phyloP scores from a whole-genome alignment of 257 asterid species.

The Nicotiana tomentosiformis region DNA sequence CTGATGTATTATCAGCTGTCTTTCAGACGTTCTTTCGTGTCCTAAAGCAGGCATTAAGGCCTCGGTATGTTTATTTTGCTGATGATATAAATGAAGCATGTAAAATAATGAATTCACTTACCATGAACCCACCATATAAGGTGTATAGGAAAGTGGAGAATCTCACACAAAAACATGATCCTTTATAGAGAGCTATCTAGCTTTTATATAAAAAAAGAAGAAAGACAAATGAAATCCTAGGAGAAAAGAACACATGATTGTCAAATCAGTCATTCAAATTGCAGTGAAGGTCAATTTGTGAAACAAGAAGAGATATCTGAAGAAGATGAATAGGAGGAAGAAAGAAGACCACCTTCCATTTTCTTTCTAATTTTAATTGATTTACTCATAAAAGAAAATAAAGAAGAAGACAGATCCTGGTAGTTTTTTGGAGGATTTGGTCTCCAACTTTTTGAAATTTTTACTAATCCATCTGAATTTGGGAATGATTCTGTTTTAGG shows the following conservation, averaged over 20 bases:
- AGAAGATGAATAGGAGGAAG: not conserved
- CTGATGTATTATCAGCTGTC: slow-evolving; percentile 73
- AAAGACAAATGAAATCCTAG: not conserved
- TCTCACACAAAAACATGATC: not conserved
- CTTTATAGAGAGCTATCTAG: not conserved
- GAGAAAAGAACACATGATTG: not conserved
- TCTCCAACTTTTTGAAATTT: not conserved
- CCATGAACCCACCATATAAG: not conserved
- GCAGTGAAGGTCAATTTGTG: not conserved
- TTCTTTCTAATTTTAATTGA: not conserved
- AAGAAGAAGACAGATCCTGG: not conserved
- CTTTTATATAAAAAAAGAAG: not conserved
- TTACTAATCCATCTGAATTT: not conserved
- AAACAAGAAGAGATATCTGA: not conserved
- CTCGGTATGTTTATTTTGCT: slow-evolving; percentile 37
- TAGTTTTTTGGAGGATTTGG: not conserved
- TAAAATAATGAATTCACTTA: not conserved
- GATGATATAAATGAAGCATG: not conserved
- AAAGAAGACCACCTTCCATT: not conserved
- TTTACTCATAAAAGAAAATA: not conserved
- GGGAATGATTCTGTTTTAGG: not conserved
- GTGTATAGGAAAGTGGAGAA: not conserved
- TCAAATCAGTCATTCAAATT: not conserved
- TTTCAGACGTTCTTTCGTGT: slow-evolving; percentile 74
- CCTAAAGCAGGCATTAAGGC: slow-evolving; percentile 54